Evolutionary conservation across 768 basidiomycete species (phyloP), one percentile per base, ranked within the genome.

Genomic region (Exidia glandulosa): DNA sequence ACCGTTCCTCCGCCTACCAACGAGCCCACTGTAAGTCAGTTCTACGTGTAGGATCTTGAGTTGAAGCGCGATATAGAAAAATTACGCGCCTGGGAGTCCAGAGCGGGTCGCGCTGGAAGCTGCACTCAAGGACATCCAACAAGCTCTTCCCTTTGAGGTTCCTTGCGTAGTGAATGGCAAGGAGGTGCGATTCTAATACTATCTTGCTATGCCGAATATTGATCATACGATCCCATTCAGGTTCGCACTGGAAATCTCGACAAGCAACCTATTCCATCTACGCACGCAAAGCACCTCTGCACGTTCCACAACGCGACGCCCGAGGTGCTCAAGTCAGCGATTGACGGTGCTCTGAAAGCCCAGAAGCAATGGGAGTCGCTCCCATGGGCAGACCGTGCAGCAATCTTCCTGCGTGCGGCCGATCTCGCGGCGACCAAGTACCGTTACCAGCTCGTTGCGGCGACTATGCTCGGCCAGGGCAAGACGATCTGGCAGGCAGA

Each of bases 401-500:
- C 96, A 37, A 95, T 99, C 73, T 99, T 98, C 78, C 79, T 99
- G 64, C 96, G 95, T 73, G 96, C 96, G 3, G 96, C 96, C 27
- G 96, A 99, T 71, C 84, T 99, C 57, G 83, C 93, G 60, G 86
- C 90, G 68, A 91, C 90, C 59, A 99, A 98, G 79, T 96, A 97
- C 72, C 80, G 96, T 64, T 95, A 94, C 77, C 87, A 87, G 75
- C 78, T 99, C 54, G 79, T 97, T 75, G 96, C 96, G 45, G 94
- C 95, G 41, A 98, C 95, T 48, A 96, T 99, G 74, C 79, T 99
- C 54, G 96, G 96, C 16, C 96, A 99, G 75, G 96, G 96, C 45
- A 99, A 99, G 84, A 99, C 97, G 70, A 87, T 81, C 16, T 99
- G 96, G 96, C 96, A 99, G 76, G 96, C 96, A 16, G 96, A 99